Evolutionary conservation across 2,329 filamentous ascomycete genomes (phyloP), one percentile per base, ranked within the genome.

Genomic region (Escovopsis sp.): DNA sequence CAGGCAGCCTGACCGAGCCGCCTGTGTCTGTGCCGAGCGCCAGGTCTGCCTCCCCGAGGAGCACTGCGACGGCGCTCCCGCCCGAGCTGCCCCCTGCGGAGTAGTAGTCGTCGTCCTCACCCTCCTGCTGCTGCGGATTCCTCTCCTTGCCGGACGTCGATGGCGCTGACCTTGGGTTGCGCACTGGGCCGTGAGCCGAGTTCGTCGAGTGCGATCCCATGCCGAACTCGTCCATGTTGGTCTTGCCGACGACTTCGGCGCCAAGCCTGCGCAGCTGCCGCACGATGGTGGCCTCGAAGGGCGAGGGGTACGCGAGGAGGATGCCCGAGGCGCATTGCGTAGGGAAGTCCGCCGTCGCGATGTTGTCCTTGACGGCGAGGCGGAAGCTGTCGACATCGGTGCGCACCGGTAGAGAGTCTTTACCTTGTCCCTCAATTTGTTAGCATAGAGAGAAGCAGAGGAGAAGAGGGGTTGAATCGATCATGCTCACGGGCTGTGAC

Each of bases 151-250:
- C n/a, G n/a, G n/a, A n/a, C n/a, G n/a, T n/a, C n/a, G n/a, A n/a
- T n/a, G 21, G 11, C 1, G 51, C 40, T 0, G 50, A 60, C 35
- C 62, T 55, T 7, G 58, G 62, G 41, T 70, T 76, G 35, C 54
- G 61, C 4, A 88, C 80, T 1, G 72, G 53, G 2, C 81, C 82
- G 46, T 77, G 74, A 36, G 65, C 58, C 1, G 84, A 86, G 48
- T 78, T 76, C 35, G 62, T 61, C 2, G 84, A 87, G 47, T 94
- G 79, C 8, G 85, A 92, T 2, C 86, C 86, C 87, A 94, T 94
- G 19, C 87, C 86, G 53, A 94, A 94, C 53, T 93, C 90, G 58
- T 96, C 90, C 65, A 96, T 76, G 53, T 93, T 94, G 2, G 85
- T 87, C 57, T 94, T 94, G 6, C 79, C 80, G 2, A 76, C 66